These are phyloP conservation scores for Protomyces inouyei DNA, from an alignment of 1,139 yeast genomes.

Conservation along the genomic window DNA sequence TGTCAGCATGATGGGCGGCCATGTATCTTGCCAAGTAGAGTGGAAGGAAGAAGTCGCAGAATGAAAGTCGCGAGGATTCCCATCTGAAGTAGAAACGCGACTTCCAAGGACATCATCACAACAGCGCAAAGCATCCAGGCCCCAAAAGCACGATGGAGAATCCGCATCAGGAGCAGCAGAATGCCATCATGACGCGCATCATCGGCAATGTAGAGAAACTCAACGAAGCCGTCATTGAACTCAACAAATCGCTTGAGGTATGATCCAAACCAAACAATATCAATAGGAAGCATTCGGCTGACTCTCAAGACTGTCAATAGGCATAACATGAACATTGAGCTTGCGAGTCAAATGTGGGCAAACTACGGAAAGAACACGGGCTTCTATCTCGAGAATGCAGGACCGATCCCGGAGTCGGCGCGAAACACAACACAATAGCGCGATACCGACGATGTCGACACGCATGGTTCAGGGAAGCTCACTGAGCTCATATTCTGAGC, in stretches of 20 bases:
- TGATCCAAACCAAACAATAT: no score
- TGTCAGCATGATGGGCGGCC: not conserved
- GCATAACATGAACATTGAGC: constrained; percentile 65
- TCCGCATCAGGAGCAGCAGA: constrained; percentile 84
- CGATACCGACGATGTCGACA: no score
- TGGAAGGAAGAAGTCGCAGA: not conserved
- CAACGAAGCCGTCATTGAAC: constrained; percentile 62
- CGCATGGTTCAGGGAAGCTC: no score
- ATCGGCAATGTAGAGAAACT: constrained; percentile 68
- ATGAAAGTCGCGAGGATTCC: not conserved
- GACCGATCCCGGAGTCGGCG: constrained; percentile 33
- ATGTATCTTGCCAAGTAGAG: not conserved
- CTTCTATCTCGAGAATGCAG: constrained; percentile 68
- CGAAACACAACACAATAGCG: not conserved
- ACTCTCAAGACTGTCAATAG: constrained; percentile 51
- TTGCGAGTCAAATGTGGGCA: constrained; percentile 77
- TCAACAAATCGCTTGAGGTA: constrained; percentile 56
- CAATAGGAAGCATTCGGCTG: not conserved
- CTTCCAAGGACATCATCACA: not conserved
- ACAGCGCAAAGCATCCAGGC: not conserved
- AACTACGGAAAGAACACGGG: constrained; percentile 67
- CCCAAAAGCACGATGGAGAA: constrained; percentile 50
- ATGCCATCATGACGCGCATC: constrained; percentile 69
- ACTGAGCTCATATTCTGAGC: no score
- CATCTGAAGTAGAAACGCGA: not conserved